A percentile compares a stretch with the other conserved stretches of the same genome.
Conservation (phyloP, 352 stramenopile species). For the Globisporangium canariense region DNA sequence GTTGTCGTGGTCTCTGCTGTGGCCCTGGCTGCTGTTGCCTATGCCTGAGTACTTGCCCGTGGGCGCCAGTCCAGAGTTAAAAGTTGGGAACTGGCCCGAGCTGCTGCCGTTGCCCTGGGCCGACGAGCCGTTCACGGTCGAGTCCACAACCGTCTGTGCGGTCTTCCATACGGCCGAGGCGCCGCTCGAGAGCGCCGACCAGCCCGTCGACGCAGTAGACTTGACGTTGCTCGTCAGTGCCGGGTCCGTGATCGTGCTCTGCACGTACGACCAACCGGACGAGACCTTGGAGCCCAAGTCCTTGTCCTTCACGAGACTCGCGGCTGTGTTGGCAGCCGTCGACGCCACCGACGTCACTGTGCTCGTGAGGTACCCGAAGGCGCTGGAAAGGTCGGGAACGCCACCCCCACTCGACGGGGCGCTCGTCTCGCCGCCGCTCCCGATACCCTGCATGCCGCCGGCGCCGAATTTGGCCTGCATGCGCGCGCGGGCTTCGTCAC, state of each 20-base stretch:
- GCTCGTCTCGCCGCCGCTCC: conserved; percentile 60
- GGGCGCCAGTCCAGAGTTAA: conserved; percentile 51
- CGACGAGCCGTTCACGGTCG: conserved; percentile 24
- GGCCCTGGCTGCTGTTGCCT: conserved; percentile 23
- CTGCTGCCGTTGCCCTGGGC: conserved; percentile 15
- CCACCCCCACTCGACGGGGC: conserved; percentile 33
- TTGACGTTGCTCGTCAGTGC: conserved; percentile 73
- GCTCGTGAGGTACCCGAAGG: conserved; percentile 72
- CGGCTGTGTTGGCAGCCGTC: conserved; percentile 53
- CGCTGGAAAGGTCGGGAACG: conserved; percentile 56
- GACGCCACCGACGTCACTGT: conserved; percentile 49
- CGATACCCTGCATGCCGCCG: conserved; percentile 78
- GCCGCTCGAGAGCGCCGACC: conserved; percentile 66
- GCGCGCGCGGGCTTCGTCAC: conserved; percentile 68
- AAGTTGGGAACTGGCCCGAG: conserved; percentile 44
- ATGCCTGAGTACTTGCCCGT: conserved; percentile 67
- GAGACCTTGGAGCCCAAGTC: conserved; percentile 76
- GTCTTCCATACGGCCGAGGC: conserved; percentile 64
- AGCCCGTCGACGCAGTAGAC: conserved; percentile 71
- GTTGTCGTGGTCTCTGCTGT: conserved; percentile 52
- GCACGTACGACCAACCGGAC: conserved; percentile 72
- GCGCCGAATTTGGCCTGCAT: conserved; percentile 81
- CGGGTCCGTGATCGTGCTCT: conserved; percentile 69
- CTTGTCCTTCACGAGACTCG: conserved; percentile 71
- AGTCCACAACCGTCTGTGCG: conserved; percentile 57